Evolutionary conservation across 257 asterid species (phyloP), one percentile per base, ranked within the genome.

Genomic region (Capsicum chinense): DNA sequence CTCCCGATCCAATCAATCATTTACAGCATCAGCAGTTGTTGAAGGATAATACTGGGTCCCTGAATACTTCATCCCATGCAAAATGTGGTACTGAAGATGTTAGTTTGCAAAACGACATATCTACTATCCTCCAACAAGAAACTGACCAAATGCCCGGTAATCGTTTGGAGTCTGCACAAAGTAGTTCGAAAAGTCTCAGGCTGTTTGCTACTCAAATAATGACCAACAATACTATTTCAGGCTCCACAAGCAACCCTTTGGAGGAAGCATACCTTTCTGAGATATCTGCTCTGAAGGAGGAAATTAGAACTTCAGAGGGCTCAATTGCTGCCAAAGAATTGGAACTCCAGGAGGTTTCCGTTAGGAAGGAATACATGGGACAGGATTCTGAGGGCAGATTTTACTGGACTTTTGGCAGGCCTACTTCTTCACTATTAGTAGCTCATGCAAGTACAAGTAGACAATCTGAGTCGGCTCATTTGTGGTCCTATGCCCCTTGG

Each of bases 341-440:
- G 16, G 97, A 94, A 81, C 92, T 93, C 80, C 84, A 81, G 59
- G 91, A 90, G 85, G 86, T 92, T 79, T 90, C 95, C 83, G 86
- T 94, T 64, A 86, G 98, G 33, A 95, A 92, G 90, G 97, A 93
- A 85, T 90, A 84, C 85, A 83, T 96, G 92, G 99, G 99, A 79
- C 89, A 98, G 85, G 99, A 96, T 89, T 88, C 95, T 60, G 91
- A 88, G 67, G 99, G 99, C 68, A 90, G 98, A 88, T 87, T 83
- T 85, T 96, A 94, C 88, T 96, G 98, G 99, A 90, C 79, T 56
- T 93, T 88, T 69, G 87, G 87, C 84, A 88, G 87, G 84, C 91
- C 90, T 14, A 89, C 89, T 64, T 88, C 93, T 84, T 87, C 88
- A 26, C 86, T 92, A 92, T 86, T 96, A 84, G 71, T 94, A 83